A percentile compares a stretch with the other conserved stretches of the same genome.
These are phyloP conservation scores for Phylloporus arenicola DNA, from an alignment of 768 basidiomycete genomes.

Conservation along the genomic window DNA sequence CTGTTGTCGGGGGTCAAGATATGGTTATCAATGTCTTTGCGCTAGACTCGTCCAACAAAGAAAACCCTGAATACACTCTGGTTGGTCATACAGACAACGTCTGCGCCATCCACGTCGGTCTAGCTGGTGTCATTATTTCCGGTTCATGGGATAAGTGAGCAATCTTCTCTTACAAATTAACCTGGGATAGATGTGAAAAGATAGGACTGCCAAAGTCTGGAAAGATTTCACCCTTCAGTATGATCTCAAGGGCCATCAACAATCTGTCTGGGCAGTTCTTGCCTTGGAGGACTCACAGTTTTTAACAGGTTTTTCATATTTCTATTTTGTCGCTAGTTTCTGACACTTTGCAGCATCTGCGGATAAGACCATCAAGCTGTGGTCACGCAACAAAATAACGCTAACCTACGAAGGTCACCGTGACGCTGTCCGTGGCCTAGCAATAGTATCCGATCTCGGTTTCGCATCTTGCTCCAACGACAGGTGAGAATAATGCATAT, in stretches of 20 bases:
- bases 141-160: constrained; percentile 96
- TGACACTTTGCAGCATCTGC: constrained; percentile 66
- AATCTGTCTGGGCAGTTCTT: constrained; percentile 92
- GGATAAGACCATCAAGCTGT: constrained; percentile 89
- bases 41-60: constrained; percentile 46
- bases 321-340: neutral
- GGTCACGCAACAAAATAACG: constrained; percentile 69
- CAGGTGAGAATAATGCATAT: constrained; percentile 43
- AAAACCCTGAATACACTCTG: constrained; percentile 76
- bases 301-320: constrained; percentile 63
- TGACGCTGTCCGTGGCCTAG: constrained; percentile 86
- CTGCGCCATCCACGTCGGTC: constrained; percentile 71
- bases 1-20: constrained; percentile 87
- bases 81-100: constrained; percentile 90
- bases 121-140: constrained; percentile 74
- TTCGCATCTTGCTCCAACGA: constrained; percentile 97
- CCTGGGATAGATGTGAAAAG: constrained; percentile 1
- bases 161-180: neutral
- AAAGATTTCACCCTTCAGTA: constrained; percentile 65
- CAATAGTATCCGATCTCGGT: constrained; percentile 75
- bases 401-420: constrained; percentile 81
- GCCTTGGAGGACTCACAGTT: constrained; percentile 70
- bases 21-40: constrained; percentile 81
- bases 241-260: constrained; percentile 79
- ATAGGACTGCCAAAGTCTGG: constrained; percentile 93